Conservation (phyloP, 208 protist genomes). For the Crithidia fasciculata region DNA sequence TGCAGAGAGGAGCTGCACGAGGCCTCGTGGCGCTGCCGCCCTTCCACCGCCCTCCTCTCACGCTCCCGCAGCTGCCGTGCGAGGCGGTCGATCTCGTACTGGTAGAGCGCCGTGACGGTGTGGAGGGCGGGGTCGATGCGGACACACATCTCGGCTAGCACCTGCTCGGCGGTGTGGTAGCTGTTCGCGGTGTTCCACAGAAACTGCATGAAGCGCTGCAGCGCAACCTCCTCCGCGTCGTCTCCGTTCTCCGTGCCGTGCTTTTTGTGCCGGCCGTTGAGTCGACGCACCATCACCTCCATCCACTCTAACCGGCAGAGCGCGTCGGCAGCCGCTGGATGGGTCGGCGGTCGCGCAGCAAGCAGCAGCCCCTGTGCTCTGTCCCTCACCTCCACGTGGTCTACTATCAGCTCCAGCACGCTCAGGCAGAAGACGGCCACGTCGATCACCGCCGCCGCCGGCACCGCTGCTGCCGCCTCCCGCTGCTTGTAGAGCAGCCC, state of each 20-base stretch:
- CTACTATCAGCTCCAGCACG: conserved; percentile 24
- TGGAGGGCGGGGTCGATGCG: conserved; percentile 13
- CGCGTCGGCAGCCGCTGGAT: neutral
- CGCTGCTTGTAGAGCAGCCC: conserved; percentile 6
- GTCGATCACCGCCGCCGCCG: conserved; percentile 12
- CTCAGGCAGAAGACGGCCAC: conserved; percentile 28
- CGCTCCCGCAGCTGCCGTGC: conserved; percentile 19
- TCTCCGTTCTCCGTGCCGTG: neutral
- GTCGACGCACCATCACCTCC: conserved; percentile 10
- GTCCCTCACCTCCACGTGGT: neutral
- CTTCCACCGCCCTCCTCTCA: neutral
- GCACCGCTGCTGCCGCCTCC: neutral
- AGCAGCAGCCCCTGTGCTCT: neutral
- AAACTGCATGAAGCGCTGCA: conserved; percentile 22
- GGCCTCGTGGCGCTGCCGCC: neutral
- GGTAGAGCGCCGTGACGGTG: conserved; percentile 24
- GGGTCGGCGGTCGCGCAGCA: neutral
- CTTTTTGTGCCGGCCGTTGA: neutral
- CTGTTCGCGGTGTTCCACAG: conserved; percentile 25
- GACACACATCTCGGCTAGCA: conserved; percentile 14
- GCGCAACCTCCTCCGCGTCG: neutral
- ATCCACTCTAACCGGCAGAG: conserved; percentile 23
- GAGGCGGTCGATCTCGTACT: conserved; percentile 26
- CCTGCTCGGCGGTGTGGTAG: conserved; percentile 8
- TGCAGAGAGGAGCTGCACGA: neutral